Evolutionary conservation across 2,329 filamentous ascomycete genomes (phyloP).

Genomic region (Chaetomiaceae sp.): DNA sequence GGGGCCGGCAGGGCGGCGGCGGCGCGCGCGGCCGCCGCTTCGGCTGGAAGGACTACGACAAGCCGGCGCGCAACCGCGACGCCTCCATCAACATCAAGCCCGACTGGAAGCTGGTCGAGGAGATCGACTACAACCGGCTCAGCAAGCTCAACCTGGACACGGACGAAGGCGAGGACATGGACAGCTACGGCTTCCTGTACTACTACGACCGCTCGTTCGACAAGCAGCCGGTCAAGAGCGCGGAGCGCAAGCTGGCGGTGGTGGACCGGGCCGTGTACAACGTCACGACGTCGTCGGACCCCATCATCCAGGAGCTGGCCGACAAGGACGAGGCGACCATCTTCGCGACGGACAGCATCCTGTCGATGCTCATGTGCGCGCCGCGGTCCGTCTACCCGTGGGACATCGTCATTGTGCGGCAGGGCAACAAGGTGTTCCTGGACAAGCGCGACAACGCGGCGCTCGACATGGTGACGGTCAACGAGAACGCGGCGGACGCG

Average conservation of each 20-base stretch:
- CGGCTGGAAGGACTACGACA: conserved; percentile 98
- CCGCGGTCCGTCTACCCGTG: conserved; percentile 95
- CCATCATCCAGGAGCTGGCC: conserved; percentile 91
- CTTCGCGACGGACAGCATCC: conserved; percentile 92
- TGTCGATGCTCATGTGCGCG: conserved; percentile 99
- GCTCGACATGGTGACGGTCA: conserved; percentile 96
- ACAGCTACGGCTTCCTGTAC: conserved; percentile 95
- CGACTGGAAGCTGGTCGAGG: conserved; percentile 92
- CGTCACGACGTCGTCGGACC: conserved; percentile 92
- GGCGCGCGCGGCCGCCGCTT: conserved; percentile 76
- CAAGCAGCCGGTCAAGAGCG: conserved; percentile 83
- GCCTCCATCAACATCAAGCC: conserved; percentile 93
- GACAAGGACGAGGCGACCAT: conserved; percentile 95
- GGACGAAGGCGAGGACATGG: conserved; percentile 90
- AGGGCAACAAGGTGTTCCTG: conserved; percentile 95
- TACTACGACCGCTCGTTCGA: conserved; percentile 96
- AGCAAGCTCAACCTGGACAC: conserved; percentile 93
- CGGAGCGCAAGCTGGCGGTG: conserved; percentile 79
- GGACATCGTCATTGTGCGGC: conserved; percentile 91
- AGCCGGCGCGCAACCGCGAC: conserved; percentile 93
- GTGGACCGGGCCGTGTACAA: conserved; percentile 97
- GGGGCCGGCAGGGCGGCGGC: conserved; percentile 52
- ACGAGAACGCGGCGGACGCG: conserved; percentile 95
- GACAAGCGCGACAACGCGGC: conserved; percentile 96
- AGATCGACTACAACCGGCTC: conserved; percentile 96